Base-by-base conservation (phyloP, 106 monocot genomes). In the Hemerocallis citrina region DNA sequence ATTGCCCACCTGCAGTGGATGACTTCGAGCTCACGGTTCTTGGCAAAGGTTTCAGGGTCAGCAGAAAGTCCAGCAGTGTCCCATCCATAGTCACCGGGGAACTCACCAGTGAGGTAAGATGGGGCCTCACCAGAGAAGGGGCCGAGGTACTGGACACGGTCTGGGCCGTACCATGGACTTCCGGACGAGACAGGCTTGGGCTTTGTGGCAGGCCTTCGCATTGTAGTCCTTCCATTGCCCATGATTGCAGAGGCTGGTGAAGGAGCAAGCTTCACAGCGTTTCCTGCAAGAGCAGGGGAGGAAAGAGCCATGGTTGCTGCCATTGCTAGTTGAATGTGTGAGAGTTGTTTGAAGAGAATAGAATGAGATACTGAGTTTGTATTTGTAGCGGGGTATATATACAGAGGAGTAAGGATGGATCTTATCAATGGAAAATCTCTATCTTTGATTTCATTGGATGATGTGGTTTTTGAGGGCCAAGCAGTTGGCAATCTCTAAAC, bases 61-160 rank as follows among this genome's bases (percentile, higher is more conserved):
- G 74, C 66, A 4, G 74, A 74, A 41, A 74, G 60, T 3, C 74
- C 74, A 20, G 74, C 74, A 25, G 74, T 74, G 74, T 74, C 74
- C 74, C 74, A 74, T 1, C 74, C 74, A 33, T 74, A 74, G 60
- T 74, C 74, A 4, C 83, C 83, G 14, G 83, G 68, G 68, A 84
- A 84, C 45, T 84, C 83, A 37, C 83, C 83, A 40, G 83, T 68
- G n/a, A 84, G 75, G 78, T 84, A 84, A n/a, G 76, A 77, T 1
- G 76, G 76, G 17, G 76, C 46, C 52, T 77, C 76, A 19, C 79
- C 80, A 28, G 83, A 78, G 72, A 84, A 79, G 16, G 83, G 78
- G 3, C 83, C 83, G 0, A 77, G 59, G 31, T 65, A 77, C 60
- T 77, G 70, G 49, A 77, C 76, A 22, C 76, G 70, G 59, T 77